Evolutionary conservation across 2,329 filamentous ascomycete genomes (phyloP).

Genomic region (Nakataea oryzae): DNA sequence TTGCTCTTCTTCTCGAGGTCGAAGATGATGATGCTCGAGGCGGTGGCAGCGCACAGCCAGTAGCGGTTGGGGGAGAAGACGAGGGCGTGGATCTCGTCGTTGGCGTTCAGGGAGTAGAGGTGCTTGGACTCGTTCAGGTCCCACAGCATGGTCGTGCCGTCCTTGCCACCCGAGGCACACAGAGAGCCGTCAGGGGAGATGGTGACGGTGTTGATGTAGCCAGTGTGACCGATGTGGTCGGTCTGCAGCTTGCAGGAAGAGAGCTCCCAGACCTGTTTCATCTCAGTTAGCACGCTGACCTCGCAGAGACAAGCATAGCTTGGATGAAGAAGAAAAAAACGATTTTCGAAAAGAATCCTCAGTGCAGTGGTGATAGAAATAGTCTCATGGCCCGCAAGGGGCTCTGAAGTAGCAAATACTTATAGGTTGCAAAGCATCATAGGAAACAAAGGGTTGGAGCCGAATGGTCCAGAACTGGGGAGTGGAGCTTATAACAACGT

Average conservation of each 20-base stretch:
- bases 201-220: constrained; percentile 99
- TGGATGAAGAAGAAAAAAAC: constrained; percentile 4
- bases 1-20: constrained; percentile 99
- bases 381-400: constrained; percentile 86
- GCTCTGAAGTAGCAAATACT: constrained; percentile 99
- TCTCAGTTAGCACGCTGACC: background rate
- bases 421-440: constrained; percentile 86
- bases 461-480: background rate
- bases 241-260: constrained; percentile 99
- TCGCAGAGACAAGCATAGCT: background rate
- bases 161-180: constrained; percentile 98
- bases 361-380: constrained; percentile 65
- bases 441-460: constrained; percentile 26
- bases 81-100: constrained; percentile 99
- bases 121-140: constrained; percentile 99
- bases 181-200: constrained; percentile 99
- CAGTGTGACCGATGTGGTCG: constrained; percentile 99
- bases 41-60: constrained; percentile 98
- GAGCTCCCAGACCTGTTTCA: constrained; percentile 91
- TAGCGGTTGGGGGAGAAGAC: constrained; percentile 99
- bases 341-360: constrained; percentile 32
- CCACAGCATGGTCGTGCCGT: constrained; percentile 99
- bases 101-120: constrained; percentile 98
- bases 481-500: constrained; percentile 30
- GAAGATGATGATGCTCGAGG: constrained; percentile 99